Conservation (phyloP, 768 basidiomycete genomes). For the Boletus vinaceobasis region DNA sequence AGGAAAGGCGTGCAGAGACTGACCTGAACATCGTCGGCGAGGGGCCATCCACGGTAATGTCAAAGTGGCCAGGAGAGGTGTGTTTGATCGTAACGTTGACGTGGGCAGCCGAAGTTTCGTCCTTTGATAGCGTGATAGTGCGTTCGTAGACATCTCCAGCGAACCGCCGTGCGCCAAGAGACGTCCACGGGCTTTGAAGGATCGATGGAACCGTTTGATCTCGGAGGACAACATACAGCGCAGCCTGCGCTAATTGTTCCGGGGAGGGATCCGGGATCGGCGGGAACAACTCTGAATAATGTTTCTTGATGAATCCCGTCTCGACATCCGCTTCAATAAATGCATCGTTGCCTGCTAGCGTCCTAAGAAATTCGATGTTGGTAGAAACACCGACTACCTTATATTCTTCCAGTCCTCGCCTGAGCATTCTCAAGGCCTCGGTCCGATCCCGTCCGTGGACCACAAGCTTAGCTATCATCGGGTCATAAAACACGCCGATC, state of each 20-base stretch:
- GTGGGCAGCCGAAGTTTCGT: slow-evolving; percentile 39
- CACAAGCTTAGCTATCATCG: slow-evolving; percentile 90
- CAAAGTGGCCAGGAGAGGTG: slow-evolving; percentile 44
- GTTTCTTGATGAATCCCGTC: slow-evolving; percentile 93
- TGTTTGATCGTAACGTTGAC: slow-evolving; percentile 41
- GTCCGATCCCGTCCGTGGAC: slow-evolving; percentile 82
- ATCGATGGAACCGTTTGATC: slow-evolving; percentile 41
- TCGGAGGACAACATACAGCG: slow-evolving; percentile 68
- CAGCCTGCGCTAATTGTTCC: slow-evolving; percentile 72
- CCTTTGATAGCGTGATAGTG: slow-evolving; percentile 57
- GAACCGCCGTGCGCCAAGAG: slow-evolving; percentile 72
- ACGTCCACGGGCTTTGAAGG: slow-evolving; percentile 60
- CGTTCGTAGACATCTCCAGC: slow-evolving; percentile 70
- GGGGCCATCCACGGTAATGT: slow-evolving; percentile 45
- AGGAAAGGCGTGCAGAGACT: slow-evolving; percentile 54
- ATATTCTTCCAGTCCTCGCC: slow-evolving; percentile 82
- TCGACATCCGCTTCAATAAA: slow-evolving; percentile 83
- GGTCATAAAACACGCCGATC: slow-evolving; percentile 88
- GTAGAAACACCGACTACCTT: slow-evolving; percentile 89
- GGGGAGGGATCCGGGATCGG: slow-evolving; percentile 53
- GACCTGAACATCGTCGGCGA: slow-evolving; percentile 40
- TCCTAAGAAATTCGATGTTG: slow-evolving; percentile 84
- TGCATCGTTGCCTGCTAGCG: slow-evolving; percentile 69
- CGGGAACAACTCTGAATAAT: slow-evolving; percentile 79
- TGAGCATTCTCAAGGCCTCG: slow-evolving; percentile 77